Evolutionary conservation across 352 stramenopile species (phyloP).

Genomic region (Elongisporangium undulatum): DNA sequence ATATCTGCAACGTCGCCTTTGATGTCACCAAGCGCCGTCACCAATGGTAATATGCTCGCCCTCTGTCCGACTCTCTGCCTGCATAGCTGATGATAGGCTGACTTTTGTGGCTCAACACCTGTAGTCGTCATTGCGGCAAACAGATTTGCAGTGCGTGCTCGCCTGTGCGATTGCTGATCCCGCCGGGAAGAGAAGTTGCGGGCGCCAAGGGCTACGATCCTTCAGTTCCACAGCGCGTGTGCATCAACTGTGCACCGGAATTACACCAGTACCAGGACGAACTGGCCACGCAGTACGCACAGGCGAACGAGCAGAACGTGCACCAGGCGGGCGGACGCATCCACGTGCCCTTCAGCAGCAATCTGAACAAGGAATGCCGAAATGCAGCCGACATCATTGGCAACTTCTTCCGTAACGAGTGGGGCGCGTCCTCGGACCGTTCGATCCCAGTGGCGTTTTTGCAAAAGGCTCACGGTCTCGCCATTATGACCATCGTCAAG

Average conservation of each 20-base stretch:
- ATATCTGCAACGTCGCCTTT: slow-evolving; percentile 53
- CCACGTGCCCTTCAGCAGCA: slow-evolving; percentile 38
- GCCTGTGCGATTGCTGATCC: slow-evolving; percentile 39
- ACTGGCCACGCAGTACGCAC: slow-evolving; percentile 31
- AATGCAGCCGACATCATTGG: slow-evolving; percentile 59
- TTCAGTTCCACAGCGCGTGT: slow-evolving; percentile 46
- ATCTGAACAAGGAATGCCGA: slow-evolving; percentile 46
- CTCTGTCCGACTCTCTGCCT: not conserved
- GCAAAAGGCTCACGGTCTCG: slow-evolving; percentile 46
- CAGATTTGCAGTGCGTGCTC: slow-evolving; percentile 55
- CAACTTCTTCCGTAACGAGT: slow-evolving; percentile 61
- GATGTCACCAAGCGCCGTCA: slow-evolving; percentile 56
- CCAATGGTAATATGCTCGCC: slow-evolving; percentile 29
- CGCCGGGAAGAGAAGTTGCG: slow-evolving; percentile 33
- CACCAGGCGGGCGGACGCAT: slow-evolving; percentile 29
- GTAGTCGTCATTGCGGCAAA: slow-evolving; percentile 28
- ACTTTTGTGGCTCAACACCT: slow-evolving; percentile 1
- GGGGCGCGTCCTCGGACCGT: slow-evolving; percentile 37
- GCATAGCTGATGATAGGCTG: not conserved
- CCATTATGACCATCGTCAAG: slow-evolving; percentile 49
- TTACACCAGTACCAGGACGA: slow-evolving; percentile 47
- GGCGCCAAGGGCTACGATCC: slow-evolving; percentile 44
- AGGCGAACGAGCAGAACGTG: slow-evolving; percentile 31
- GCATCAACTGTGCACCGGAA: slow-evolving; percentile 45
- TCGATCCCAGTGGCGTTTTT: slow-evolving; percentile 44